Evolutionary conservation across 2,329 filamentous ascomycete species (phyloP).

Genomic region (Bisporella sp.): DNA sequence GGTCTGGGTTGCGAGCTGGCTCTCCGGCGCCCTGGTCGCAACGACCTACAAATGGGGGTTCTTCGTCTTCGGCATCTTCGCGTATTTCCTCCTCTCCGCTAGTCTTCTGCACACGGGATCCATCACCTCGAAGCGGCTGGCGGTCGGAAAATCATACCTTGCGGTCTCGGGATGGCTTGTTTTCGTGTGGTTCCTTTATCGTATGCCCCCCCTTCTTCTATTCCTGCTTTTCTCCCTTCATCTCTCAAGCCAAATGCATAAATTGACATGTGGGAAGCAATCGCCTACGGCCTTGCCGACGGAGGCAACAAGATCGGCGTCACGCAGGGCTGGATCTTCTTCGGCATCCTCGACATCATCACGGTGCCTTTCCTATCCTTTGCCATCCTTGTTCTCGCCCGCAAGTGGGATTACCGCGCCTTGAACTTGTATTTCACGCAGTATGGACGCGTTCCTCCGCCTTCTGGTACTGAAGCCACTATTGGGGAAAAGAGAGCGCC

Average conservation of each 20-base stretch:
- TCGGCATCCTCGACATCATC: constrained; percentile 57
- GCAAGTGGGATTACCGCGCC: constrained; percentile 14
- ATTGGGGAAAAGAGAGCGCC: background rate
- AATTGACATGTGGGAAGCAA: constrained; percentile 30
- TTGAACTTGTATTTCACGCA: constrained; percentile 23
- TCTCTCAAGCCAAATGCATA: no score
- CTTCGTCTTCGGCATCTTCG: constrained; percentile 47
- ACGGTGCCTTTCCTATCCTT: constrained; percentile 44
- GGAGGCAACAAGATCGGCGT: constrained; percentile 58
- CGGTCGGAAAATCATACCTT: constrained; percentile 46
- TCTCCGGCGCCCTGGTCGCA: constrained; percentile 54
- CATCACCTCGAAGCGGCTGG: constrained; percentile 46
- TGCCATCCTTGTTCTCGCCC: constrained; percentile 9
- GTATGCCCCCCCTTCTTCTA: no score
- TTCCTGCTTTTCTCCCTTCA: no score
- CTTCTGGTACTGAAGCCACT: background rate
- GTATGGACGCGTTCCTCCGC: constrained; percentile 18
- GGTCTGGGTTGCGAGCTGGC: constrained; percentile 57
- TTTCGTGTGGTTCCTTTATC: constrained; percentile 55
- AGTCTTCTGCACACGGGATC: constrained; percentile 49
- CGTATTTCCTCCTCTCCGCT: constrained; percentile 53
- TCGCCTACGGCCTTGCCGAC: constrained; percentile 56
- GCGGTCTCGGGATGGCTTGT: constrained; percentile 48
- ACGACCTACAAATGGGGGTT: constrained; percentile 64
- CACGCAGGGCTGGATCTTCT: constrained; percentile 60